A percentile compares a stretch with the other conserved stretches of the same genome.
Conservation (phyloP, 352 stramenopile genomes). For the Halophytophthora polymorphica region DNA sequence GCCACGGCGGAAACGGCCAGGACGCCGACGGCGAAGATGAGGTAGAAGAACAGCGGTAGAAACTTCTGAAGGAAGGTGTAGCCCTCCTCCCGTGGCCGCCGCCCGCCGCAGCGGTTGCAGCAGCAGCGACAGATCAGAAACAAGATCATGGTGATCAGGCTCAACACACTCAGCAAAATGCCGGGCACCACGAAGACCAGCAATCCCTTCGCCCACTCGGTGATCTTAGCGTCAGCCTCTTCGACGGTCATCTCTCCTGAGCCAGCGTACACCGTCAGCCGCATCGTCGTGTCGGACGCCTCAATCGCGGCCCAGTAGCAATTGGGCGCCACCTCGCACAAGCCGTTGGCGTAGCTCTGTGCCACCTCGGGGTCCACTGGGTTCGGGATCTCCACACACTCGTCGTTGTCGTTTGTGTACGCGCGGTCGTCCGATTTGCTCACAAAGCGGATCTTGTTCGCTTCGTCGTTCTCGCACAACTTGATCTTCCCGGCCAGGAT, state of each 20-base stretch:
- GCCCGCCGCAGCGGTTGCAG: constrained; percentile 68
- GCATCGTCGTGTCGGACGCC: constrained; percentile 22
- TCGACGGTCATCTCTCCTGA: constrained; percentile 27
- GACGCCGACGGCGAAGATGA: constrained; percentile 55
- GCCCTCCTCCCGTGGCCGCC: constrained; percentile 47
- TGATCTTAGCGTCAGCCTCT: constrained; percentile 27
- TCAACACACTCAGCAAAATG: constrained; percentile 53
- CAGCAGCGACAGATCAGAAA: constrained; percentile 76
- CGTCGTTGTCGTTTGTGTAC: constrained; percentile 40
- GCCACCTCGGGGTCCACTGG: constrained; percentile 21
- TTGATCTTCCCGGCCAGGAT: constrained; percentile 52
- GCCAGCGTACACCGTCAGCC: constrained; percentile 29
- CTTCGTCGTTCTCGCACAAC: constrained; percentile 38
- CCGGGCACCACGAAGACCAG: constrained; percentile 53
- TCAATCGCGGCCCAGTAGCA: constrained; percentile 61
- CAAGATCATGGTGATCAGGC: constrained; percentile 64
- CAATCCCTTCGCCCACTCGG: constrained; percentile 49
- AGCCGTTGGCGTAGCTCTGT: constrained; percentile 26
- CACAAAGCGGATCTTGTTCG: constrained; percentile 36
- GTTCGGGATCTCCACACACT: constrained; percentile 27
- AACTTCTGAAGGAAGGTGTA: constrained; percentile 76
- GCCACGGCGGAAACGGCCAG: constrained; percentile 42
- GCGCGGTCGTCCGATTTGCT: constrained; percentile 18
- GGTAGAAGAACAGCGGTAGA: constrained; percentile 56
- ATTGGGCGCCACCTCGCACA: constrained; percentile 59